These are phyloP conservation scores for Ormosia emarginata DNA, from an alignment of 306 rosid genomes.

Conservation along the genomic window DNA sequence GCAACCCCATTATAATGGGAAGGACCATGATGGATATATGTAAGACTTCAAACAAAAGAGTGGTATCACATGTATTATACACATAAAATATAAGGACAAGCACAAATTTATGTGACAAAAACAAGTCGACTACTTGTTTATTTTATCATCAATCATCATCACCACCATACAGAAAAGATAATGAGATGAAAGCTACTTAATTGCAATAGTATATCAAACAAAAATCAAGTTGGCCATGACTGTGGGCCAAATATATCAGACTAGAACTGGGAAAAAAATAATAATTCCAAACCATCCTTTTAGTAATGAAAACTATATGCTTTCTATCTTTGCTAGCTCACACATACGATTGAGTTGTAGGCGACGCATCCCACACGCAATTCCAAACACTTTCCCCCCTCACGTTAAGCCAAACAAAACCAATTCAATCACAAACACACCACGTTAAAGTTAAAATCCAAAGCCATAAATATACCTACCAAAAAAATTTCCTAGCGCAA, in stretches of 20 bases:
- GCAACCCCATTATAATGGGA: conserved; percentile 10
- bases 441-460: conserved; percentile 18
- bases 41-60: conserved; percentile 23
- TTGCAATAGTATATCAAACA: conserved; percentile 1
- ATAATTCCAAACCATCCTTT: conserved; percentile 27
- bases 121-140: neutral
- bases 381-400: conserved; percentile 16
- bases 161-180: neutral
- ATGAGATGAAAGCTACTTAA: neutral
- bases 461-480: conserved; percentile 3
- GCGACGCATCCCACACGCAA: conserved; percentile 54
- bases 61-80: conserved; percentile 3
- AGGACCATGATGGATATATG: conserved; percentile 17
- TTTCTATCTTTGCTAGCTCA: conserved; percentile 17
- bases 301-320: conserved; percentile 26
- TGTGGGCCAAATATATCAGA: conserved; percentile 3
- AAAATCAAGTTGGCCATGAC: conserved; percentile 30
- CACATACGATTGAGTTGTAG: neutral
- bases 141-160: neutral
- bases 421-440: conserved; percentile 10
- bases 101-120: neutral
- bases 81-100: conserved; percentile 11
- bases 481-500: neutral
- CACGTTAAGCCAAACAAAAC: conserved; percentile 39
- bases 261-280: conserved; percentile 12